Conservation (phyloP, 2,329 filamentous ascomycete genomes). For the Hirsutella minnesotensis region DNA sequence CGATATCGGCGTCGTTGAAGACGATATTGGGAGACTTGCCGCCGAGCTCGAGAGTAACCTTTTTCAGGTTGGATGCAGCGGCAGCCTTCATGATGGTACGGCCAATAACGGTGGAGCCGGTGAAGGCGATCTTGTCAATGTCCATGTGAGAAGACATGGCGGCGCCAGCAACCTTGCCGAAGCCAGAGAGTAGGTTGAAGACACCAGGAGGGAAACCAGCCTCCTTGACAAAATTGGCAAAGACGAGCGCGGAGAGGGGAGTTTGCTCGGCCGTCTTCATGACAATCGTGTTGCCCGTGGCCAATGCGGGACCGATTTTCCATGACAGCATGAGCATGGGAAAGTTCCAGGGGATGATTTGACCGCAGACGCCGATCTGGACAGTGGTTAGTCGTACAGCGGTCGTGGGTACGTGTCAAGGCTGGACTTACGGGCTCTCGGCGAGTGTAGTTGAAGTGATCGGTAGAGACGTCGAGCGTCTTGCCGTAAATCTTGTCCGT, state of each 20-base stretch:
- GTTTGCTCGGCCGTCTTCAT: conserved; percentile 71
- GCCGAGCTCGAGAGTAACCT: conserved; percentile 69
- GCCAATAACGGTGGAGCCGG: conserved; percentile 62
- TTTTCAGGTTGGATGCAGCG: conserved; percentile 67
- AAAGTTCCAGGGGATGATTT: conserved; percentile 88
- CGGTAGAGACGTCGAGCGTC: conserved; percentile 66
- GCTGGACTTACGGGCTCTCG: conserved; percentile 55
- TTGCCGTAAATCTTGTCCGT: conserved; percentile 87
- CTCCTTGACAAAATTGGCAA: conserved; percentile 56
- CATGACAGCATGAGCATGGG: conserved; percentile 70
- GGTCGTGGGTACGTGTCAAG: no score
- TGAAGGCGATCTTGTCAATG: conserved; percentile 76
- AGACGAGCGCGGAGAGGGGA: conserved; percentile 55
- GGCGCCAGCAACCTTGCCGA: conserved; percentile 68
- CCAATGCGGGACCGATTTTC: conserved; percentile 69
- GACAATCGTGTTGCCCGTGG: conserved; percentile 60
- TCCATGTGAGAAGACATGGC: conserved; percentile 67
- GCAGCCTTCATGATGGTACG: conserved; percentile 72
- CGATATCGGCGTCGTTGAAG: conserved; percentile 67
- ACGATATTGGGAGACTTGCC: conserved; percentile 75
- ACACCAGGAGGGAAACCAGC: conserved; percentile 71
- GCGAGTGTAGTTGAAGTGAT: conserved; percentile 72
- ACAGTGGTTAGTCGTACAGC: neutral
- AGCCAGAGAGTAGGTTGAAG: conserved; percentile 65
- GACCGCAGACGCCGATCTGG: conserved; percentile 62